A percentile compares a stretch with the other conserved stretches of the same genome.
phyloP scores from a whole-genome alignment of 2,329 filamentous ascomycete genomes.

The Sporothrix humicola region DNA sequence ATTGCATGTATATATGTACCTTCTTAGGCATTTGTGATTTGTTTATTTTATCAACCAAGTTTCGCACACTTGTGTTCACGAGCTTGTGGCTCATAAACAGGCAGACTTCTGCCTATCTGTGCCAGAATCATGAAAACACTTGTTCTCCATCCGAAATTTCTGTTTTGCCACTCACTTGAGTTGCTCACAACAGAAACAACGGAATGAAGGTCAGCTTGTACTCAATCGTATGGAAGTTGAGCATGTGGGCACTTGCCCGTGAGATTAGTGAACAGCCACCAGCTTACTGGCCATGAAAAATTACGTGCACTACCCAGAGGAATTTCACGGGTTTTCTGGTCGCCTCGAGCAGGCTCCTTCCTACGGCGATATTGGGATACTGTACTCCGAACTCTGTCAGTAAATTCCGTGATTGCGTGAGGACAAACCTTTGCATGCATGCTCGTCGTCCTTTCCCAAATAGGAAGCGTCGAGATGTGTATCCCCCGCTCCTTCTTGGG shows the following conservation, averaged over 20 bases:
- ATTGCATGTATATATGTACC: neutral
- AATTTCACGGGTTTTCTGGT: too few species aligned
- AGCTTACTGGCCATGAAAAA: neutral
- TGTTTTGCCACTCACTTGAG: slow-evolving; percentile 6
- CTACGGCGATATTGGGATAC: too few species aligned
- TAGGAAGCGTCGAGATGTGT: too few species aligned
- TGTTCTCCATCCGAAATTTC: neutral
- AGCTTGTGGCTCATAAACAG: neutral
- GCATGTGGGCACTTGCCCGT: neutral
- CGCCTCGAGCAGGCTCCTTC: too few species aligned
- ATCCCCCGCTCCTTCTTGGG: too few species aligned
- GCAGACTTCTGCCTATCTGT: slow-evolving; percentile 14
- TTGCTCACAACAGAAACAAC: neutral
- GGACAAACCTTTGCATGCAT: too few species aligned
- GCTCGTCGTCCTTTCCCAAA: too few species aligned
- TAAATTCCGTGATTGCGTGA: too few species aligned
- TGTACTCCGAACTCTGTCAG: too few species aligned
- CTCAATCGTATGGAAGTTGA: neutral
- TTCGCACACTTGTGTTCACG: neutral
- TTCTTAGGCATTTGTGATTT: neutral
- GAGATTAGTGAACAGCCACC: neutral
- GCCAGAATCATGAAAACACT: neutral
- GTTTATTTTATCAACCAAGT: neutral
- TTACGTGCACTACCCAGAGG: neutral
- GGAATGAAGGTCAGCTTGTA: neutral